phyloP scores from a whole-genome alignment of 129 eudicot genomes.

The Smallanthus sonchifolius region DNA sequence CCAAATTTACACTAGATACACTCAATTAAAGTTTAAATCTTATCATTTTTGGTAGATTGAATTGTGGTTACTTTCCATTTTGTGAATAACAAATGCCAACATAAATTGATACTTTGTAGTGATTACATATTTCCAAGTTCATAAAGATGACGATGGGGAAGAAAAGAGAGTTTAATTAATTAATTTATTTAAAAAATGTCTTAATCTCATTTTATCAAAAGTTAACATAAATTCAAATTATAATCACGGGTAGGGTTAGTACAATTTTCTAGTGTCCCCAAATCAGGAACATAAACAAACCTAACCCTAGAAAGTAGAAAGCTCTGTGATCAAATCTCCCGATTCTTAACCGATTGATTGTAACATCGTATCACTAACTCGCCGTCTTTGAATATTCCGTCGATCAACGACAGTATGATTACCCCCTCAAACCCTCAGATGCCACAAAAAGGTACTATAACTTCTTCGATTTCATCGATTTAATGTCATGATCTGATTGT shows the following conservation, averaged over 20 bases:
- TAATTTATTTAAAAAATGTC: too few species aligned
- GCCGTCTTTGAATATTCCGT: constrained; percentile 7
- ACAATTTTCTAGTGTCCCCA: too few species aligned
- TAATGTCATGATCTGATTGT: not conserved
- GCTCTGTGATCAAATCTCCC: not conserved
- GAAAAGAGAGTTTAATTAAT: too few species aligned
- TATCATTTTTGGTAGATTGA: not conserved
- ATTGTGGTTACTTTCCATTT: too few species aligned
- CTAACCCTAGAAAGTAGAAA: not conserved
- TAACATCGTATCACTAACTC: not conserved
- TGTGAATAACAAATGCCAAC: too few species aligned
- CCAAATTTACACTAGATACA: not conserved
- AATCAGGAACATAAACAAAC: not conserved
- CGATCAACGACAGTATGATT: not conserved
- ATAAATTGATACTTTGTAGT: too few species aligned
- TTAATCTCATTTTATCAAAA: too few species aligned
- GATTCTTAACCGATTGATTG: not conserved
- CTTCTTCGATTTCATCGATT: not conserved
- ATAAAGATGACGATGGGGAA: too few species aligned
- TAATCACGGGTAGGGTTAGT: too few species aligned
- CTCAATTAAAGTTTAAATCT: not conserved
- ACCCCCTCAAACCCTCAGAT: not conserved
- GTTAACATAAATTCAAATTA: too few species aligned
- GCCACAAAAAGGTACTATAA: constrained; percentile 1
- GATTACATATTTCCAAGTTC: too few species aligned